Percentiles rank a stretch among this genome's conserved stretches.
Conservation (phyloP, 306 rosid species). For the Cucurbita argyrosperma region DNA sequence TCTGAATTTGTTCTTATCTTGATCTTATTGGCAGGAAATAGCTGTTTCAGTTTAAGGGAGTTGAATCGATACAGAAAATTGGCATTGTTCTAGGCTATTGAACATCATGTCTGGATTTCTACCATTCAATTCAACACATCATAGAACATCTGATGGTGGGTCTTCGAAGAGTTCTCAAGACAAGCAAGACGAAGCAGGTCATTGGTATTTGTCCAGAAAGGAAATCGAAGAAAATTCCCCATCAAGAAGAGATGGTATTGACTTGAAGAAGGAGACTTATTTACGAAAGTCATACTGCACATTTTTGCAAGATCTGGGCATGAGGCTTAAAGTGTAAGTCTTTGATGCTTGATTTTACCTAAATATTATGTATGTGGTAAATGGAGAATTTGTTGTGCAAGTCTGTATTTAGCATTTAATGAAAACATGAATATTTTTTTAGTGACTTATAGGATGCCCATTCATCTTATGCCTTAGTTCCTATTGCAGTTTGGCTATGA, state of each 20-base stretch:
- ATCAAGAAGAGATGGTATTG: conserved; percentile 74
- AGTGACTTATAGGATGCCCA: background rate
- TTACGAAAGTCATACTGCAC: conserved; percentile 91
- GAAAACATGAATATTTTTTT: background rate
- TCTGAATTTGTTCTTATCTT: background rate
- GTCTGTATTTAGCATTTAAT: background rate
- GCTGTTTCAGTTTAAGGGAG: background rate
- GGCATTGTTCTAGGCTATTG: background rate
- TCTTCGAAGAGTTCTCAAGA: conserved; percentile 22
- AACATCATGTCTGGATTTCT: conserved; percentile 24
- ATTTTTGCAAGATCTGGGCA: conserved; percentile 89
- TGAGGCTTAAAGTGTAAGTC: conserved; percentile 95
- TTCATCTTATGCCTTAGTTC: background rate
- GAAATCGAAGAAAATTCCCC: conserved; percentile 89
- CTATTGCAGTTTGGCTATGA: background rate
- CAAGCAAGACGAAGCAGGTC: conserved; percentile 28
- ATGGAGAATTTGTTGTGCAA: background rate
- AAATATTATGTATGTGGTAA: background rate
- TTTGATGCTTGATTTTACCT: background rate
- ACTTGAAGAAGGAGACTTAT: conserved; percentile 84
- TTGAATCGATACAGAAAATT: background rate
- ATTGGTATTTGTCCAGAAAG: conserved; percentile 71
- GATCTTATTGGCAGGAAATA: background rate
- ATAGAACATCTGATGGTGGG: conserved; percentile 26
- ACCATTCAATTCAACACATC: conserved; percentile 26